Conservation (phyloP, 2,329 filamentous ascomycete species). For the Ceratocystis harringtonii region DNA sequence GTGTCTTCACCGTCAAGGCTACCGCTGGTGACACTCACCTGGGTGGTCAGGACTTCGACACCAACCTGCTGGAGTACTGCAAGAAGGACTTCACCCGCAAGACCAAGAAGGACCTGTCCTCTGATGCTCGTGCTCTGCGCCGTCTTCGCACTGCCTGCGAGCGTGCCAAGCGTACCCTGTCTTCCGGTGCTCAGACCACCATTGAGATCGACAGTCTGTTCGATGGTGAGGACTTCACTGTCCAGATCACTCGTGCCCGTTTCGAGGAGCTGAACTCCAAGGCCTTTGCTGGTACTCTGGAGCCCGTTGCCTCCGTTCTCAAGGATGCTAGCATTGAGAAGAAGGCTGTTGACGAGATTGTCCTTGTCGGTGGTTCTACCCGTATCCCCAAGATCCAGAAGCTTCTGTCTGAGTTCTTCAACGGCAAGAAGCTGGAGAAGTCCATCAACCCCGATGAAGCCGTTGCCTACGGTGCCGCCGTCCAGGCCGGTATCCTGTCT, state of each 20-base stretch:
- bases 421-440: slow-evolving; percentile 99
- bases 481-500: slow-evolving; percentile 96
- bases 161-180: slow-evolving; percentile 98
- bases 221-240: slow-evolving; percentile 94
- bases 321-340: slow-evolving; percentile 86
- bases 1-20: slow-evolving; percentile 98
- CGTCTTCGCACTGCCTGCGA: slow-evolving; percentile 96
- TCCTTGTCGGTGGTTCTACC: slow-evolving; percentile 95
- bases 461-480: slow-evolving; percentile 95
- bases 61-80: slow-evolving; percentile 88
- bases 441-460: slow-evolving; percentile 99
- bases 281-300: slow-evolving; percentile 82
- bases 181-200: slow-evolving; percentile 91
- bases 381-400: slow-evolving; percentile 99
- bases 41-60: slow-evolving; percentile 94
- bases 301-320: slow-evolving; percentile 90
- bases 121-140: slow-evolving; percentile 82
- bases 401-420: slow-evolving; percentile 96
- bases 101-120: slow-evolving; percentile 61
- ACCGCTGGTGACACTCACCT: slow-evolving; percentile 95
- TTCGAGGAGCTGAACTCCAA: slow-evolving; percentile 98
- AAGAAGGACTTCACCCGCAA: slow-evolving; percentile 89
- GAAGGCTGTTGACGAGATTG: slow-evolving; percentile 89
- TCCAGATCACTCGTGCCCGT: slow-evolving; percentile 93
- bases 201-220: slow-evolving; percentile 98